Percentiles rank a stretch among this genome's conserved stretches.
phyloP scores from a whole-genome alignment of 208 protist genomes.

The Acanthamoeba rhysodes region DNA sequence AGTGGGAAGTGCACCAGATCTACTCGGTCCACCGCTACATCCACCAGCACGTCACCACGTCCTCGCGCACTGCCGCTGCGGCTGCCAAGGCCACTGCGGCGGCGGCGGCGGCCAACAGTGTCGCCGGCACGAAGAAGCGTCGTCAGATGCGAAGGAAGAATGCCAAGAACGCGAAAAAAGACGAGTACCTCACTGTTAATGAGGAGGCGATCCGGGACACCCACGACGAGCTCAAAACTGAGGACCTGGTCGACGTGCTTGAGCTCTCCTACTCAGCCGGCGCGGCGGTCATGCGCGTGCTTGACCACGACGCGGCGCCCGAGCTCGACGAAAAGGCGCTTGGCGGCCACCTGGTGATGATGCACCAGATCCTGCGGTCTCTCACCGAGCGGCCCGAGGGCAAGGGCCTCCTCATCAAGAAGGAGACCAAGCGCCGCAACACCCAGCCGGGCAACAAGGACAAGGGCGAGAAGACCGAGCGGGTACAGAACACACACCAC shows the following conservation, averaged over 20 bases:
- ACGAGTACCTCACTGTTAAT: slow-evolving; percentile 13
- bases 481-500: too few species aligned
- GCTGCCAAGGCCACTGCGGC: not conserved
- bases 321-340: slow-evolving; percentile 60
- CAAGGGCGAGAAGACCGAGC: not conserved
- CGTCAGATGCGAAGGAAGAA: not conserved
- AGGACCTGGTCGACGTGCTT: slow-evolving; percentile 56
- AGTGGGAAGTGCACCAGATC: slow-evolving; percentile 74
- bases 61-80: not conserved
- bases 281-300: slow-evolving; percentile 34
- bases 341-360: slow-evolving; percentile 71
- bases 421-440: slow-evolving; percentile 23
- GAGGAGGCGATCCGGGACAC: not conserved
- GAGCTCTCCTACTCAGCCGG: slow-evolving; percentile 59
- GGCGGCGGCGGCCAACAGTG: too few species aligned
- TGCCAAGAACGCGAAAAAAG: not conserved
- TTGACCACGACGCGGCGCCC: slow-evolving; percentile 64
- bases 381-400: slow-evolving; percentile 27
- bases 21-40: slow-evolving; percentile 47
- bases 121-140: not conserved
- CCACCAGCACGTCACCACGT: not conserved
- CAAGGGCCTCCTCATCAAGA: slow-evolving; percentile 2
- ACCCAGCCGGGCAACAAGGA: not conserved
- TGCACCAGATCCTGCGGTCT: slow-evolving; percentile 55
- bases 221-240: slow-evolving; percentile 18